These are phyloP conservation scores for Termitomyces sp. DNA, from an alignment of 768 basidiomycete species.

Conservation along the genomic window DNA sequence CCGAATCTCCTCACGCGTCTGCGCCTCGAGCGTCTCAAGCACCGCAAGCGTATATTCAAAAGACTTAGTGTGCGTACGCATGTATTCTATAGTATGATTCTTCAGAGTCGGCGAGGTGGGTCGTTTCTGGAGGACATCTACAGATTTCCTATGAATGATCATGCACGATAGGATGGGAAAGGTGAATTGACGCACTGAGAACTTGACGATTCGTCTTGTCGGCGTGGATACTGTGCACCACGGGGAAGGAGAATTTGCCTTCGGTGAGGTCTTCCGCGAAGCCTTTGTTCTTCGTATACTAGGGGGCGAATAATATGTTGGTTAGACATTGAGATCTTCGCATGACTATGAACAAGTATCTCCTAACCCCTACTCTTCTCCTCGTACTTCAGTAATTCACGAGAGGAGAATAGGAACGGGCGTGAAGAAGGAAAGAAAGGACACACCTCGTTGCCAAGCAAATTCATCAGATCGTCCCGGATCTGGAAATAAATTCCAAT, in stretches of 20 bases:
- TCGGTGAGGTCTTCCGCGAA: constrained; percentile 94
- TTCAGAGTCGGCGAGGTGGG: constrained; percentile 82
- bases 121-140: constrained; percentile 88
- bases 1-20: constrained; percentile 64
- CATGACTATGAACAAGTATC: not conserved
- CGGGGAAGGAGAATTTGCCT: constrained; percentile 96
- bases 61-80: constrained; percentile 71
- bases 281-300: constrained; percentile 85
- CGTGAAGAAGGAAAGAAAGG: no score
- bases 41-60: constrained; percentile 85
- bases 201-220: constrained; percentile 76
- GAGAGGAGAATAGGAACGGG: no score
- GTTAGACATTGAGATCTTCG: not conserved
- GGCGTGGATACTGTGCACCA: constrained; percentile 85
- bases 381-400: no score
- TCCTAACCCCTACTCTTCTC: not conserved
- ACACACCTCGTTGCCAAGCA: constrained; percentile 77
- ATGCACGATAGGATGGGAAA: not conserved
- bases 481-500: constrained; percentile 97
- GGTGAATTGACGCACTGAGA: constrained; percentile 55
- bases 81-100: constrained; percentile 72
- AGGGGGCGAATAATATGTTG: not conserved
- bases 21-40: constrained; percentile 58
- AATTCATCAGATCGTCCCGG: constrained; percentile 95
- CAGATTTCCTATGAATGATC: not conserved